Evolutionary conservation across 495 filamentous ascomycete genomes (phyloP).

Genomic region (Neurospora sublineolata): DNA sequence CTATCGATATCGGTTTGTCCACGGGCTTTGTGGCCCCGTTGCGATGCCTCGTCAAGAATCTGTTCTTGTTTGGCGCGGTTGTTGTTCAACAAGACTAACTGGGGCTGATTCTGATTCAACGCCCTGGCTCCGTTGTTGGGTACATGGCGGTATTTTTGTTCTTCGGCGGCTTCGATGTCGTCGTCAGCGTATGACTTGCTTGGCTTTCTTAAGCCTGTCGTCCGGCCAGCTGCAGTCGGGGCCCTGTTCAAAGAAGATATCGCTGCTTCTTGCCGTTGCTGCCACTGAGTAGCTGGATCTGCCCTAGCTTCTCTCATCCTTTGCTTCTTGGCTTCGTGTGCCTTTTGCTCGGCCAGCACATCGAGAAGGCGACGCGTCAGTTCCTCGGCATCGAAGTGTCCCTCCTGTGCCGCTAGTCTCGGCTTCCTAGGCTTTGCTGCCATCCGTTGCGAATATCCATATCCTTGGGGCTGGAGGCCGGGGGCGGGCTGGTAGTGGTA

Average conservation of each 20-base stretch:
- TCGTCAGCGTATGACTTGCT: constrained; percentile 4
- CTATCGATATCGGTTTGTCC: neutral
- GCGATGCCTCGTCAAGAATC: neutral
- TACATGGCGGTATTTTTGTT: constrained; percentile 22
- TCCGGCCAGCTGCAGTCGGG: constrained; percentile 2
- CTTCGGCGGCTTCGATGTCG: constrained; percentile 11
- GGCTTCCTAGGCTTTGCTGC: neutral
- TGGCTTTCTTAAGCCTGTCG: constrained; percentile 5
- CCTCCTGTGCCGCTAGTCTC: constrained; percentile 11
- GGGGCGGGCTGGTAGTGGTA: constrained; percentile 23
- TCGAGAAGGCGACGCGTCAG: constrained; percentile 34
- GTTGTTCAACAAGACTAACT: neutral
- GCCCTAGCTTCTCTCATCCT: neutral
- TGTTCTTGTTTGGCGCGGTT: neutral
- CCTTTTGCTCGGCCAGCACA: constrained; percentile 33
- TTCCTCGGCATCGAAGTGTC: constrained; percentile 40
- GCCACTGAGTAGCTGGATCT: constrained; percentile 1
- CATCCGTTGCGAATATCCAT: constrained; percentile 13
- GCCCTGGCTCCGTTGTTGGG: constrained; percentile 37
- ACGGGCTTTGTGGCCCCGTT: neutral
- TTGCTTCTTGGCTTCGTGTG: constrained; percentile 10
- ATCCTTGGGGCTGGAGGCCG: constrained; percentile 11
- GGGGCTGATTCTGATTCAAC: constrained; percentile 20
- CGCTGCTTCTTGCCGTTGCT: neutral
- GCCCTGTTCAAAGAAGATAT: neutral